phyloP scores from a whole-genome alignment of 305 asterid genomes.

The Fraxinus greggii region DNA sequence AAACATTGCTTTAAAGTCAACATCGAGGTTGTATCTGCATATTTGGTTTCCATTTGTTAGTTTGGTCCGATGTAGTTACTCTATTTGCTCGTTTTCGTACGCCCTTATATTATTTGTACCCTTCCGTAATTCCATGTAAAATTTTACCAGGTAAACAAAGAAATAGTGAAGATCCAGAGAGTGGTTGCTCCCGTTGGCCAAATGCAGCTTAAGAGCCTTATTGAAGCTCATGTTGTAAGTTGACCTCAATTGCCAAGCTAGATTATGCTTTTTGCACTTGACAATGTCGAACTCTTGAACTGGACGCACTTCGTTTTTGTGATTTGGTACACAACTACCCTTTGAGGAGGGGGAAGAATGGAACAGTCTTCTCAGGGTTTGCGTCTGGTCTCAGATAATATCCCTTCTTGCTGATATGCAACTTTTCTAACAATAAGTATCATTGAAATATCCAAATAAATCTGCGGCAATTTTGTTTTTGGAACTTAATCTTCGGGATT shows the following conservation, averaged over 20 bases:
- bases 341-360: background rate
- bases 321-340: background rate
- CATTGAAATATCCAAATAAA: background rate
- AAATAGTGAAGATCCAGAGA: constrained; percentile 94
- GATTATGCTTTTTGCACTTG: background rate
- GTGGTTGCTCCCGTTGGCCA: constrained; percentile 93
- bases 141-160: constrained; percentile 78
- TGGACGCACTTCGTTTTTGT: background rate
- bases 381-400: background rate
- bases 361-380: background rate
- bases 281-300: background rate
- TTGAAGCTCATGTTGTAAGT: constrained; percentile 92
- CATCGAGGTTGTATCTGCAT: background rate
- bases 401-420: background rate
- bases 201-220: constrained; percentile 89
- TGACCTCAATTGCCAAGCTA: background rate
- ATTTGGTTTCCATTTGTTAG: background rate
- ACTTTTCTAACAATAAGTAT: background rate
- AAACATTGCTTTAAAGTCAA: background rate
- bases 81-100: background rate
- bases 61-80: background rate
- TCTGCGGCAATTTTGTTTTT: background rate
- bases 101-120: background rate
- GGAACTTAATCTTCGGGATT: background rate
- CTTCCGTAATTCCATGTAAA: background rate